These are phyloP conservation scores for Aspergillus nanangensis DNA, from an alignment of 495 filamentous ascomycete genomes.

Conservation along the genomic window DNA sequence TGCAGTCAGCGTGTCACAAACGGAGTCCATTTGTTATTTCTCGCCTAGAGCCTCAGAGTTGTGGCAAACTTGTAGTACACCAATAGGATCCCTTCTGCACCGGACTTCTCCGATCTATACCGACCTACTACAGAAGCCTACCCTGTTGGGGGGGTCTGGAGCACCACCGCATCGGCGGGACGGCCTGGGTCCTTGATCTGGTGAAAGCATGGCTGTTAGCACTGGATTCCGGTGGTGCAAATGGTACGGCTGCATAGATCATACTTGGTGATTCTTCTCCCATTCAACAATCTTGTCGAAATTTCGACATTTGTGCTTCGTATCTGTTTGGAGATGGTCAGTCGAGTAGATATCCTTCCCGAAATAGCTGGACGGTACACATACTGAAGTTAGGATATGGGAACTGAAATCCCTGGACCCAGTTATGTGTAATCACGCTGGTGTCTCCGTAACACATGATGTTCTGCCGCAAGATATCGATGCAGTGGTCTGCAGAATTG, in stretches of 20 bases:
- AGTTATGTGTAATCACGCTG: not conserved
- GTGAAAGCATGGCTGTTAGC: not conserved
- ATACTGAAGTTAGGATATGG: not conserved
- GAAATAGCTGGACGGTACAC: not conserved
- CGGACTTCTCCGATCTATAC: too few species aligned
- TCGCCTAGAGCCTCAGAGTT: too few species aligned
- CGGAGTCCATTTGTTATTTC: too few species aligned
- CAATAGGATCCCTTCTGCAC: too few species aligned
- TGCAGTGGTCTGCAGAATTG: slow-evolving; percentile 15
- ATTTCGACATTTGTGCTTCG: not conserved
- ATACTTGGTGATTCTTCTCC: not conserved
- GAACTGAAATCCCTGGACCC: not conserved
- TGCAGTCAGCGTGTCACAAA: too few species aligned
- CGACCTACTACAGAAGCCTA: too few species aligned
- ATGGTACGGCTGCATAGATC: not conserved
- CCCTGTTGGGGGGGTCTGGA: not conserved
- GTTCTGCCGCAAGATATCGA: slow-evolving; percentile 11
- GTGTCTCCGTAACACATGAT: slow-evolving; percentile 10
- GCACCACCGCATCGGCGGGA: not conserved
- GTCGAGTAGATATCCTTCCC: not conserved
- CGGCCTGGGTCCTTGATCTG: not conserved
- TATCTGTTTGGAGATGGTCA: not conserved
- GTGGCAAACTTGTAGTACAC: too few species aligned
- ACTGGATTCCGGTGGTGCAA: not conserved
- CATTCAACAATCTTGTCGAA: not conserved